Base-by-base conservation (phyloP, 2,329 filamentous ascomycete genomes). In the Aspergillus jensenii region DNA sequence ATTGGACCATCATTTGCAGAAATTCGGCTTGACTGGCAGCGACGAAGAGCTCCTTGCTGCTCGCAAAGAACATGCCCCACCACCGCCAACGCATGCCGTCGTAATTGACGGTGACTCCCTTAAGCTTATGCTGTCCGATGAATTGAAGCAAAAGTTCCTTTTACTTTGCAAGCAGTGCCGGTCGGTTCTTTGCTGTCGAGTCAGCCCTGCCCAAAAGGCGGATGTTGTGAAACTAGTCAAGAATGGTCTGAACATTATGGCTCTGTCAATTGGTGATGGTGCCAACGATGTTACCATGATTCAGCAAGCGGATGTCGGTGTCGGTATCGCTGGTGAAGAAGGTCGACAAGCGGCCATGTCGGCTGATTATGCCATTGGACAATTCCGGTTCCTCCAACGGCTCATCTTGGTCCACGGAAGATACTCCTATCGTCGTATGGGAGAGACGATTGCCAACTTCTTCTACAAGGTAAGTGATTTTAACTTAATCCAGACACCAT, bases 271-370 rank as follows among this genome's bases (percentile, higher is more conserved):
- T 59, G 93, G 93, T 60, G 93, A 97, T 69, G 93, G 93, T 70
- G 93, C 93, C 71, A 97, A 97, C 73, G 93, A 97, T 75, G 91
- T 97, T 61, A 92, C 93, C 65, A 97, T 97, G 93, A 97, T 97
- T 67, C 93, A 97, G 76, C 92, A 96, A 76, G 93, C 93, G 15
- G 91, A 97, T 73, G 90, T 97, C n/a, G 93, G 93, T 73, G 92
- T 97, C 43, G 93, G 93, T 76, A 96, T 97, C 73, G 92, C 91
- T 61, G 93, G 93, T 77, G 89, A 93, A 63, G 93, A 96, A 81
- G 92, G 92, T 66, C 85, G 93, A 66, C 91, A 96, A 75, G 93
- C 93, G 35, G 92, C 90, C 69, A 97, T 97, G 93, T 96, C 91
- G 39, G 93, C 93, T 3, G 93, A 97, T 73, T 97, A 96, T 71